These are phyloP conservation scores for Penicillium fimorum DNA, from an alignment of 495 filamentous ascomycete species.

Conservation along the genomic window DNA sequence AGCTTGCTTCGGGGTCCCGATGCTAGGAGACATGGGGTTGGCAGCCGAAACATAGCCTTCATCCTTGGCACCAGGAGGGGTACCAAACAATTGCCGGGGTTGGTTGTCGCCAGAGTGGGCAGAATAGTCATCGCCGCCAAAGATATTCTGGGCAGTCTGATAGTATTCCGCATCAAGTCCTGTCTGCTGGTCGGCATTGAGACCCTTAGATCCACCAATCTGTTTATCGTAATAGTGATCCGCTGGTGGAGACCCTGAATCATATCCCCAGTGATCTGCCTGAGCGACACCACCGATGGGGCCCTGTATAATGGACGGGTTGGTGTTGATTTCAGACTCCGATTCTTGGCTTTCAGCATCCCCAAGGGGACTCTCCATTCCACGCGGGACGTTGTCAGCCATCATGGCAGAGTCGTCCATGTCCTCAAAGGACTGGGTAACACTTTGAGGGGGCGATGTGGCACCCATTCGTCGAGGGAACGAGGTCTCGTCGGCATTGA, in stretches of 20 bases:
- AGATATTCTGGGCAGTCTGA: constrained; percentile 38
- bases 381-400: constrained; percentile 59
- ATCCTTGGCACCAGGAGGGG: constrained; percentile 58
- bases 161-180: constrained; percentile 42
- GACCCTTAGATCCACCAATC: constrained; percentile 34
- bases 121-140: constrained; percentile 39
- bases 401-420: constrained; percentile 52
- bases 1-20: constrained; percentile 58
- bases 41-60: constrained; percentile 91
- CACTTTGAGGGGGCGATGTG: constrained; percentile 73
- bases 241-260: constrained; percentile 47
- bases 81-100: constrained; percentile 38
- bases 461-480: constrained; percentile 49
- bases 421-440: constrained; percentile 62
- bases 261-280: constrained; percentile 54
- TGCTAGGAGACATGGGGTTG: constrained; percentile 59
- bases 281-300: constrained; percentile 56
- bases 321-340: constrained; percentile 70
- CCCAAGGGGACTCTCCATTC: constrained; percentile 49
- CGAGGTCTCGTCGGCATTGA: constrained; percentile 43
- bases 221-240: constrained; percentile 45
- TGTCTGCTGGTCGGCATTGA: constrained; percentile 29
- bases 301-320: constrained; percentile 73
- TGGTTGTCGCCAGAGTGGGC: constrained; percentile 31
- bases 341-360: constrained; percentile 59